Percentiles rank a stretch among this genome's conserved stretches.
phyloP scores from a whole-genome alignment of 441 rosid species.

The Erysimum pusillum region DNA sequence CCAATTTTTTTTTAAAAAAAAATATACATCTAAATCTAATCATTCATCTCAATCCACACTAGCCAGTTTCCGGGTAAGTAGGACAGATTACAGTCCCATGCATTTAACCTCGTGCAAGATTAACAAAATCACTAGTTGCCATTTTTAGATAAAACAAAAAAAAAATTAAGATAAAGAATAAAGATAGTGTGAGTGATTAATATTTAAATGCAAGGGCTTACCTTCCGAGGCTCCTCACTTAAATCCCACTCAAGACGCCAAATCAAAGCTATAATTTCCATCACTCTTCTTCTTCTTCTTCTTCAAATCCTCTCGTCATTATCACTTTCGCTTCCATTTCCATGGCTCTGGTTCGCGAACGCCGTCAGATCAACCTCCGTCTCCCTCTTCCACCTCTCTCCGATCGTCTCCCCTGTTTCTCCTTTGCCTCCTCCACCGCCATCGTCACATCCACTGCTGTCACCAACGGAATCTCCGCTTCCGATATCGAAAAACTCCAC shows the following conservation, averaged over 20 bases:
- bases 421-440: conserved; percentile 56
- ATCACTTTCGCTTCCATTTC: background rate
- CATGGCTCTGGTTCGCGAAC: conserved; percentile 82
- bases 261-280: conserved; percentile 32
- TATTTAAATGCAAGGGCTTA: background rate
- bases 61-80: background rate
- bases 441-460: conserved; percentile 19
- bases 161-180: background rate
- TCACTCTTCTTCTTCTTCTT: background rate
- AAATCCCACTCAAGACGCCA: conserved; percentile 15
- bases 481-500: conserved; percentile 67
- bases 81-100: conserved; percentile 14
- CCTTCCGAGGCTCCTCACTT: background rate
- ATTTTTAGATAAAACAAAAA: conserved; percentile 8
- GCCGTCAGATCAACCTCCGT: conserved; percentile 85
- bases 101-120: conserved; percentile 43
- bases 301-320: background rate
- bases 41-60: background rate
- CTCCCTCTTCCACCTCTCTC: conserved; percentile 74
- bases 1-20: background rate
- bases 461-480: conserved; percentile 29
- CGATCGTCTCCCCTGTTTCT: conserved; percentile 60
- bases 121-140: conserved; percentile 2
- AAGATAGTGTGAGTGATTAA: background rate
- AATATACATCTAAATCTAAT: background rate